Base-by-base conservation (phyloP, 2,329 filamentous ascomycete genomes). In the Neonectria neomacrospora region DNA sequence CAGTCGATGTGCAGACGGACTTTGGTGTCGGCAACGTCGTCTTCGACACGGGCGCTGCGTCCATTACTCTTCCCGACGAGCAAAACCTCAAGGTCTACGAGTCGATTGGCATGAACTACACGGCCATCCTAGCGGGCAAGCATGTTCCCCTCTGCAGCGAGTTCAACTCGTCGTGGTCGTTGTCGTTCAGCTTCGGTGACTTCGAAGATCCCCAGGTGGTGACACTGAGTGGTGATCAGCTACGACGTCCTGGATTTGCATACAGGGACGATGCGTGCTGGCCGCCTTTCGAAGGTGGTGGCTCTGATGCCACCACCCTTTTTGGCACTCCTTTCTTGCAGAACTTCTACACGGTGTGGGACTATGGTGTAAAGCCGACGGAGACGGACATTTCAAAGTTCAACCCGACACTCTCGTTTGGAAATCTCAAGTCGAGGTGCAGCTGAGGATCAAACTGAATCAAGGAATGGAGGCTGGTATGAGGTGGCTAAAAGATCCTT, bases 81-180 rank as follows among this genome's bases (percentile, higher is more conserved):
- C 41, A 70, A 23, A 67, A 75, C n/a, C 63, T 71, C 1, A 51
- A 63, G 3, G 65, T 79, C 45, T 79, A 79, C 69, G 67, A 67
- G 34, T 73, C 75, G 3, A 75, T 79, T 56, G 76, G 77, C n/a
- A 73, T 74, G 76, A 76, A 78, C 73, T 77, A 66, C 63, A 75
- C 70, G 1, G 72, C 72, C 10, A 75, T 79, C 61, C 47, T 74
- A 7, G 39, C 57, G 4, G 69, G 70, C 45, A 62, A 75, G 2
- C 68, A 73, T 58, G 73, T 76, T 30, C 76, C 76, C 22, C 66
- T 74, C 37, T 80, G 78, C 74, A 68, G 53, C 64, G 77, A 79
- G 63, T 78, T 79, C 67, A 79, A 76, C 63, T 66, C 74, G 22
- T 65, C 73, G 50, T 80, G 78, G 77, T 74, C 74, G 14, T 62